phyloP scores from a whole-genome alignment of 352 stramenopile genomes.

The Phytophthora pistaciae region DNA sequence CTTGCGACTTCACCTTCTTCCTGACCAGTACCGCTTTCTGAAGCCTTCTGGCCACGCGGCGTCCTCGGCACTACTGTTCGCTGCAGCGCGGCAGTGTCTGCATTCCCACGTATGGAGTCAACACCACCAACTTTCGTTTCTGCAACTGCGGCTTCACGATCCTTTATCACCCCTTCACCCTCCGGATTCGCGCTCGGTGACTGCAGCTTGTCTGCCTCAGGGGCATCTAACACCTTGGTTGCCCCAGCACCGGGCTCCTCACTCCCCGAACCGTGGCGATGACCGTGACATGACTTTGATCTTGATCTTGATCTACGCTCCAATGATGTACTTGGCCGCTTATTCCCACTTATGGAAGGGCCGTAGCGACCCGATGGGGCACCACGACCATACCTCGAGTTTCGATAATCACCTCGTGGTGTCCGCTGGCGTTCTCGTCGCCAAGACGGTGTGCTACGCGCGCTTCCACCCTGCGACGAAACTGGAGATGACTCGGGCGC shows the following conservation, averaged over 20 bases:
- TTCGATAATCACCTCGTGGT: slow-evolving; percentile 14
- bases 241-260: neutral
- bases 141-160: neutral
- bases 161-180: neutral
- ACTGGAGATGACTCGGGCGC: slow-evolving; percentile 24
- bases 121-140: neutral
- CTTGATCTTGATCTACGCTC: slow-evolving; percentile 26
- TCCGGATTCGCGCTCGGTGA: neutral
- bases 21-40: neutral
- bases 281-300: neutral
- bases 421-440: slow-evolving; percentile 21
- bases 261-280: neutral
- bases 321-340: slow-evolving; percentile 12
- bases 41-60: neutral
- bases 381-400: slow-evolving; percentile 16
- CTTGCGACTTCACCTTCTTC: neutral
- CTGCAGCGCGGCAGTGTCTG: neutral
- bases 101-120: neutral
- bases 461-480: slow-evolving; percentile 25
- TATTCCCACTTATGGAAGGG: slow-evolving; percentile 17
- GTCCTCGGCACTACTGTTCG: neutral
- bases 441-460: slow-evolving; percentile 22
- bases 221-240: no score
- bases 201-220: neutral
- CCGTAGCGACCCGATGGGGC: slow-evolving; percentile 12